A percentile compares a stretch with the other conserved stretches of the same genome.
These are phyloP conservation scores for Stevia rebaudiana DNA, from an alignment of 140 eudicot species.

Conservation along the genomic window DNA sequence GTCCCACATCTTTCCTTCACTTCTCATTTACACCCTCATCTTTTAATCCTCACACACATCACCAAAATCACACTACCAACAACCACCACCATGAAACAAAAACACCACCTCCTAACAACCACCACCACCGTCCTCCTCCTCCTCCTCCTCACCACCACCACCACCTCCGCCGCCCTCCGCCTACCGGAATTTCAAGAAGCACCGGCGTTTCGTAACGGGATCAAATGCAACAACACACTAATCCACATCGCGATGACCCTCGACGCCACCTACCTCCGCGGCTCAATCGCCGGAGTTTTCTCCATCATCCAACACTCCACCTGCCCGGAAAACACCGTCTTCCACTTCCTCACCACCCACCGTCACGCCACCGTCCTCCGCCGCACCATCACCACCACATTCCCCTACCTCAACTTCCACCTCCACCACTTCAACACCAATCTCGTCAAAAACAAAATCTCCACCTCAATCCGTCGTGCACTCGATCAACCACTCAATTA, in stretches of 20 bases:
- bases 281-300: constrained; percentile 72
- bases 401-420: constrained; percentile 65
- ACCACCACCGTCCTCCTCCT: constrained; percentile 34
- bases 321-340: constrained; percentile 76
- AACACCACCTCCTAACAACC: constrained; percentile 20
- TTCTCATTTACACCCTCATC: constrained; percentile 14
- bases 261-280: constrained; percentile 88
- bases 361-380: constrained; percentile 44
- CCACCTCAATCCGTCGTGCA: constrained; percentile 74
- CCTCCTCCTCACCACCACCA: constrained; percentile 12
- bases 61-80: neutral
- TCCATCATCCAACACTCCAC: constrained; percentile 76
- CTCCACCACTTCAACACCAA: constrained; percentile 59
- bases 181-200: constrained; percentile 66
- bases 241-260: constrained; percentile 88
- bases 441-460: constrained; percentile 57
- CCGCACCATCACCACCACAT: constrained; percentile 48
- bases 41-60: constrained; percentile 2
- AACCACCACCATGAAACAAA: constrained; percentile 31
- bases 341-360: constrained; percentile 66
- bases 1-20: constrained; percentile 17
- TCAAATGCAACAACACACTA: constrained; percentile 33
- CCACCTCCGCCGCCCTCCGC: constrained; percentile 27
- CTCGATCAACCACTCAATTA: constrained; percentile 86
- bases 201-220: constrained; percentile 71